phyloP scores from a whole-genome alignment of 305 asterid genomes.

The Andrographis paniculata region DNA sequence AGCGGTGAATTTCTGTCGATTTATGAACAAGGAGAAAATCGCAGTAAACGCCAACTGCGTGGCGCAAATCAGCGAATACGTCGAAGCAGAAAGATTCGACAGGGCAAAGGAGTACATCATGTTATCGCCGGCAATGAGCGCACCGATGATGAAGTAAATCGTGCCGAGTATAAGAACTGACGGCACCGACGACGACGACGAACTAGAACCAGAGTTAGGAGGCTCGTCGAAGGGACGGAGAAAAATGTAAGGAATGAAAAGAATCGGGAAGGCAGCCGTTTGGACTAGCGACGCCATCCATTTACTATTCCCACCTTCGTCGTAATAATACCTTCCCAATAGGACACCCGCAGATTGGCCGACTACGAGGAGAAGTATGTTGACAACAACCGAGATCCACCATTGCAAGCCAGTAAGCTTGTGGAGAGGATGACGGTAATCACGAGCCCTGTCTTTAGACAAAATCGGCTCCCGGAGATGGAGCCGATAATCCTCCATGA shows the following conservation, averaged over 20 bases:
- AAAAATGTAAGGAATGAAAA: slow-evolving; percentile 52
- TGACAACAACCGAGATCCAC: slow-evolving; percentile 62
- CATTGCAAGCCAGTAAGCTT: slow-evolving; percentile 50
- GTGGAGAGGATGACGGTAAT: slow-evolving; percentile 26
- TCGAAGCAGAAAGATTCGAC: slow-evolving; percentile 82
- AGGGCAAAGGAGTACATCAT: slow-evolving; percentile 83
- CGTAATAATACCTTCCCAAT: slow-evolving; percentile 75
- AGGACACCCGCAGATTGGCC: slow-evolving; percentile 87
- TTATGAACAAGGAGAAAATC: slow-evolving; percentile 63
- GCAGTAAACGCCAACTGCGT: slow-evolving; percentile 81
- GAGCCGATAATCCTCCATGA: slow-evolving; percentile 25
- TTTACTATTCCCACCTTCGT: slow-evolving; percentile 81
- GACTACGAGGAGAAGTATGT: slow-evolving; percentile 52
- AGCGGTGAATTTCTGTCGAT: slow-evolving; percentile 55
- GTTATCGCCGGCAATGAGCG: slow-evolving; percentile 64
- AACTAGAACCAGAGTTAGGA: too few relatives aligned
- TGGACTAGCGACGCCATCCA: slow-evolving; percentile 90
- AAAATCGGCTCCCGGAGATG: too few relatives aligned
- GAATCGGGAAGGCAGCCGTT: slow-evolving; percentile 83
- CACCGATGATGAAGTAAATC: slow-evolving; percentile 52
- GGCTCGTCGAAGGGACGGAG: slow-evolving; percentile 35
- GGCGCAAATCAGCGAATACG: slow-evolving; percentile 89
- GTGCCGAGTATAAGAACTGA: slow-evolving; percentile 25
- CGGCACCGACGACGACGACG: slow-evolving; percentile 26
- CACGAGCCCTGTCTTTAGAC: slow-evolving; percentile 26